phyloP scores from a whole-genome alignment of 2,329 filamentous ascomycete genomes.

The Cladosporium velox region DNA sequence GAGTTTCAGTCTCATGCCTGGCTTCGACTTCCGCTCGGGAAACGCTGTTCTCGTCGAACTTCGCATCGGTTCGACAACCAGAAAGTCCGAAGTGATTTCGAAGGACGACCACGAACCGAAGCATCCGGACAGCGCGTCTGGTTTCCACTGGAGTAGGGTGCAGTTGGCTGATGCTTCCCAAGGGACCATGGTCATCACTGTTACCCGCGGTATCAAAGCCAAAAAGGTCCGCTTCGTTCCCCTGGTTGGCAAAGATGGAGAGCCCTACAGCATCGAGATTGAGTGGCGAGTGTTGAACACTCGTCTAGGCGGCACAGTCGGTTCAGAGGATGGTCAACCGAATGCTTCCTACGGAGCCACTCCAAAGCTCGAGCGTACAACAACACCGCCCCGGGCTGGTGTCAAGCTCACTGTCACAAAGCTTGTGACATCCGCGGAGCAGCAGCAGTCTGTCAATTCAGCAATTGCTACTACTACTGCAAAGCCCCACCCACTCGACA shows the following conservation, averaged over 20 bases:
- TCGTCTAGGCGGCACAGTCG: not conserved
- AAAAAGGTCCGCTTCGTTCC: not conserved
- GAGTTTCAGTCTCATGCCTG: not conserved
- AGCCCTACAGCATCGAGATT: not conserved
- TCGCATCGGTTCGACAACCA: not conserved
- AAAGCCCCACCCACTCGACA: no score
- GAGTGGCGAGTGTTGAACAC: not conserved
- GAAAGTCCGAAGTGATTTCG: not conserved
- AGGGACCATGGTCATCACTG: not conserved
- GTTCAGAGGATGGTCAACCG: not conserved
- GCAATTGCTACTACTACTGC: no score
- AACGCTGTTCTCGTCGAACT: not conserved
- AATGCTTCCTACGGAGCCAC: no score
- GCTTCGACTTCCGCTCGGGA: not conserved
- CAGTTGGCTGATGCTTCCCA: not conserved
- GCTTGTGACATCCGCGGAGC: no score
- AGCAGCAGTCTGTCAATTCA: no score
- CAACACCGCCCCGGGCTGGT: no score
- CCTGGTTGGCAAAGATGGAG: not conserved
- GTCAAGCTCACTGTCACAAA: no score
- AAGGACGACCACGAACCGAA: no score
- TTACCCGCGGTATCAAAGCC: not conserved
- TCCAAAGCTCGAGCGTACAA: no score
- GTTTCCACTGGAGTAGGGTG: not conserved
- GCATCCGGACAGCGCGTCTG: no score